Conservation (phyloP, 2,329 filamentous ascomycete genomes). For the Aureobasidium sp. region DNA sequence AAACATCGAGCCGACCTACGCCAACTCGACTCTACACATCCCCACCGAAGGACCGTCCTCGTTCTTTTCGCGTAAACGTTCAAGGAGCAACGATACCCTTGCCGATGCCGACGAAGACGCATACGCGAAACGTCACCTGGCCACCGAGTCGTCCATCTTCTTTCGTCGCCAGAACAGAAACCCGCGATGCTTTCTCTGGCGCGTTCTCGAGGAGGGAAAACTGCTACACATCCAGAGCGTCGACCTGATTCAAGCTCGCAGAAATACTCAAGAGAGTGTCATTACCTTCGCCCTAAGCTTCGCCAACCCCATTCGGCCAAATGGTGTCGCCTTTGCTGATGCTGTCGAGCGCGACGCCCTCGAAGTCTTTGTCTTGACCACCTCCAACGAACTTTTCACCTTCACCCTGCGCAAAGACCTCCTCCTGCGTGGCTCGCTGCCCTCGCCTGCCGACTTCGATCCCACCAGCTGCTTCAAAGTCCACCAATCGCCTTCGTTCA, state of each 20-base stretch:
- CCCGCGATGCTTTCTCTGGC: constrained; percentile 85
- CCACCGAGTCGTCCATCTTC: constrained; percentile 73
- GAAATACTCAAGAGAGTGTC: constrained; percentile 39
- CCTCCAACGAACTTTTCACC: constrained; percentile 71
- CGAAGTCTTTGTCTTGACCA: constrained; percentile 71
- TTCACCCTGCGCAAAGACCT: constrained; percentile 75
- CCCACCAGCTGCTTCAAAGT: constrained; percentile 66
- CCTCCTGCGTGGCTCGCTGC: constrained; percentile 52
- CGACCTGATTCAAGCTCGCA: constrained; percentile 61
- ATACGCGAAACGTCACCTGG: constrained; percentile 66
- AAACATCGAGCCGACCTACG: constrained; percentile 66
- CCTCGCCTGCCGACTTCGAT: constrained; percentile 60
- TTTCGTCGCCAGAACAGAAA: constrained; percentile 68
- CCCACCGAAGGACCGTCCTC: constrained; percentile 40
- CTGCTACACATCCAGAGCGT: constrained; percentile 75
- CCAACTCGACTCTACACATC: constrained; percentile 61
- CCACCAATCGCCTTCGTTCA: constrained; percentile 63
- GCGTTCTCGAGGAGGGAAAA: constrained; percentile 70
- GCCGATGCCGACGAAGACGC: constrained; percentile 57
- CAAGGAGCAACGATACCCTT: constrained; percentile 30
- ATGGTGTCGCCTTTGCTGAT: constrained; percentile 78
- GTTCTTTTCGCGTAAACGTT: constrained; percentile 25
- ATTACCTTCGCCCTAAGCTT: constrained; percentile 74
- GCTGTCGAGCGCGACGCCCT: constrained; percentile 68
- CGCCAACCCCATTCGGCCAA: constrained; percentile 66